Base-by-base conservation (phyloP, 441 rosid genomes). In the Bocquillonia castaneifolia region DNA sequence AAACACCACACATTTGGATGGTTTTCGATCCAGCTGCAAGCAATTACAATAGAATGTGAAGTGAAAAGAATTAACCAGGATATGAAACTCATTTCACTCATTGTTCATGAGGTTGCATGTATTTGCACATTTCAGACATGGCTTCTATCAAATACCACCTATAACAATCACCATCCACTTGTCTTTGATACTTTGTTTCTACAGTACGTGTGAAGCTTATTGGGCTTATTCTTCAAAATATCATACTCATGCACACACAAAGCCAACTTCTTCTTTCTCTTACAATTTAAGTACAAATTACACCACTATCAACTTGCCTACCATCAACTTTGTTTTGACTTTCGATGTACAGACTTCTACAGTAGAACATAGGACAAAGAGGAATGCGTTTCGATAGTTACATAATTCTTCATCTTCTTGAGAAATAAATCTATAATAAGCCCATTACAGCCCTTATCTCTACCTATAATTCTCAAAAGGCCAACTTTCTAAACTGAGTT, bases 1-100 rank as follows among this genome's bases (percentile, higher is more conserved):
- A 58, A 91, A 93, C 53, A 88, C 96, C 32, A 93, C 86, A 66
- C 98, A 93, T 77, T 91, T 93, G 2, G 96, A 85, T 15, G 98
- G 98, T 78, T 93, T 93, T 59, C 97, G 80, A 73, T 93, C 98
- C 74, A 91, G 84, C 98, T 93, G 88, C 81, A 34, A 72, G 60
- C 25, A 59, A 74, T 64, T 42, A 36, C 61, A 28, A 52, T 36
- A 31, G 28, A 20, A 32, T 5, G 67, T 73, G 23, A 68, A 66
- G 20, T 9, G 25, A 54, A 62, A 18, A 13, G 17, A 65, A 65
- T 22, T 12, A 67, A 61, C 61, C 3, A 5, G 26, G 12, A 47
- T 3, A 54, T 14, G 0, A 15, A 40, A 45, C 13, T 7, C 18
- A 10, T 12, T 6, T 20, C 1, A 20, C 45, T 20, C 8, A 29